Percentiles rank a stretch among this genome's conserved stretches.
Conservation (phyloP, 768 basidiomycete species). For the Porphyrellus cyaneotinctus region DNA sequence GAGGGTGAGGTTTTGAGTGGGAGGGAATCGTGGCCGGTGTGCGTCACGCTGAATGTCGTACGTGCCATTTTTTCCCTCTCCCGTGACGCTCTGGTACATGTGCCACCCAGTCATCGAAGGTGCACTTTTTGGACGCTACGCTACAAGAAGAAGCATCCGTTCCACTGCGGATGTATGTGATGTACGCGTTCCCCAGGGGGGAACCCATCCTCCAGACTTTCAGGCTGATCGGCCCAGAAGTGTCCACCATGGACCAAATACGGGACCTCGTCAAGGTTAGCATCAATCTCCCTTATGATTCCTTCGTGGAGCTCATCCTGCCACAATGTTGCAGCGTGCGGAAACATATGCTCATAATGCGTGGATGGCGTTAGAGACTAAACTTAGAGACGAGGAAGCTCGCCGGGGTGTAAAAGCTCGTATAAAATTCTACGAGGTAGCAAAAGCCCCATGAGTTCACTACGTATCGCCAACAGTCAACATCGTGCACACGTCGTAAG, state of each 20-base stretch:
- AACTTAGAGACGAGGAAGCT: constrained; percentile 61
- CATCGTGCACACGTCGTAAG: too few relatives aligned
- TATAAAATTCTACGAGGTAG: constrained; percentile 43
- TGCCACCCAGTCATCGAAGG: constrained; percentile 45
- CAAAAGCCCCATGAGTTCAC: too few relatives aligned
- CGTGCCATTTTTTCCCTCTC: constrained; percentile 23
- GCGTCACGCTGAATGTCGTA: constrained; percentile 75
- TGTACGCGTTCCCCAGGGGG: constrained; percentile 54
- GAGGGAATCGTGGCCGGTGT: constrained; percentile 68
- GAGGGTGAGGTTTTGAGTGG: constrained; percentile 67
- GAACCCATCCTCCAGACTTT: constrained; percentile 54
- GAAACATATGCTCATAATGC: constrained; percentile 61
- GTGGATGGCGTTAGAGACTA: constrained; percentile 53
- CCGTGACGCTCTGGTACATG: not conserved
- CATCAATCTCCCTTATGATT: not conserved
- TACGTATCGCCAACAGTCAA: too few relatives aligned
- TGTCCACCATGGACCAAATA: constrained; percentile 47
- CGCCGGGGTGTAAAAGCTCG: constrained; percentile 58
- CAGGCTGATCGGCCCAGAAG: constrained; percentile 59
- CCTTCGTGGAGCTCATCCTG: constrained; percentile 35
- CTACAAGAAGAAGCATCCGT: constrained; percentile 66
- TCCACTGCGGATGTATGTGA: constrained; percentile 54
- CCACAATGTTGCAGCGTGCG: constrained; percentile 53
- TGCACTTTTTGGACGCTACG: constrained; percentile 73
- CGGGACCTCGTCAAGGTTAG: constrained; percentile 54